Evolutionary conservation across 2,329 filamentous ascomycete genomes (phyloP).

Genomic region (Salinomyces thailandicus): DNA sequence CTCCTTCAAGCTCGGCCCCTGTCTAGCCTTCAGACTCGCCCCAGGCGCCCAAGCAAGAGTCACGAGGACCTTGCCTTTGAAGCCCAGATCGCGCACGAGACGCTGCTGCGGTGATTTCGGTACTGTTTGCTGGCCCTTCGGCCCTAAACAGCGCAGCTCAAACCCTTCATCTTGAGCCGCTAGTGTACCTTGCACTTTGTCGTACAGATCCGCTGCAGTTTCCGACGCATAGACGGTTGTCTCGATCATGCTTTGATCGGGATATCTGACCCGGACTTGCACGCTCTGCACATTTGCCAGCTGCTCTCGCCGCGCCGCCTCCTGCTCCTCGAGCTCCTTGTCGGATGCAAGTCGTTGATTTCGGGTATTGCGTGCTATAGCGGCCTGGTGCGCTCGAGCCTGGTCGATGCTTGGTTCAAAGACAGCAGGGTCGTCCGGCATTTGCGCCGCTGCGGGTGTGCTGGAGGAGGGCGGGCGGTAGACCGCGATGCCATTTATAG

Average conservation of each 20-base stretch:
- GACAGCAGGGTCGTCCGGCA: slow-evolving; percentile 59
- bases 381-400: slow-evolving; percentile 62
- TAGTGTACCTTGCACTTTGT: slow-evolving; percentile 63
- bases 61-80: slow-evolving; percentile 61
- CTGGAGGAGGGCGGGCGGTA: slow-evolving; percentile 66
- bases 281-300: slow-evolving; percentile 58
- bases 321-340: slow-evolving; percentile 63
- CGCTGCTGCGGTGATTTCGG: slow-evolving; percentile 29
- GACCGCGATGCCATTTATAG: slow-evolving; percentile 34
- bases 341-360: slow-evolving; percentile 77
- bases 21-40: slow-evolving; percentile 47
- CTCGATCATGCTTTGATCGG: slow-evolving; percentile 70
- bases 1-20: slow-evolving; percentile 49
- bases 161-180: slow-evolving; percentile 54
- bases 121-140: slow-evolving; percentile 30
- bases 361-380: slow-evolving; percentile 50
- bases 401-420: slow-evolving; percentile 67
- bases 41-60: slow-evolving; percentile 64
- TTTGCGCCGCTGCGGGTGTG: slow-evolving; percentile 61
- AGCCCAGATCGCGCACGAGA: slow-evolving; percentile 62
- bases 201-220: slow-evolving; percentile 62
- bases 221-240: slow-evolving; percentile 59
- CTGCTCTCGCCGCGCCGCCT: slow-evolving; percentile 53
- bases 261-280: slow-evolving; percentile 72
- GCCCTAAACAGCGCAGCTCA: slow-evolving; percentile 54